Evolutionary conservation across 371 early-diverging fungal species (phyloP), one percentile per base, ranked within the genome.

Genomic region (Mortierella sp.): DNA sequence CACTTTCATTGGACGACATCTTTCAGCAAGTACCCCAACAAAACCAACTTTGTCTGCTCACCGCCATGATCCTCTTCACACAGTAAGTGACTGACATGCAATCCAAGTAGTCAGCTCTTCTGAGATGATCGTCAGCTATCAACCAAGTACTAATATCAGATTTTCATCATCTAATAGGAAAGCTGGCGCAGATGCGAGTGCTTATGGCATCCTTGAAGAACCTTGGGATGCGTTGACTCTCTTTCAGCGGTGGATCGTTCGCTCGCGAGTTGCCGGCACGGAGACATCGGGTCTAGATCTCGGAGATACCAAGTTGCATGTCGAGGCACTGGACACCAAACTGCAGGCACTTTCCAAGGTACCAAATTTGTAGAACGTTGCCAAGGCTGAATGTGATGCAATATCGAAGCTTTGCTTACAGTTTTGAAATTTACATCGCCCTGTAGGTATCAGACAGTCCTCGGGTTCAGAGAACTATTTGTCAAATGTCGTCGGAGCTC

Each of bases 171-270:
- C 6, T 24, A 68, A 68, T 75, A 84, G 84, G 60, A 84, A 80
- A 73, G 14, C 74, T 16, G 63, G 47, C 38, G 73, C 82, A 52
- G 86, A 86, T 8, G 14, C 42, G 3, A 58, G 48, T 42, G 10
- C 63, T 8, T 3, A 77, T 10, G 50, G 73, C 14, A 26, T 44
- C 21, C 79, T 70, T 19, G 55, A 74, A 1, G 82, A 79, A 5
- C 86, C 86, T 0, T 82, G 82, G 82, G 86, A 86, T 54, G 80
- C 86, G 70, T 44, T 82, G n/a, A 86, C 86, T 38, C 50, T 82
- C 21, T 80, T 86, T 31, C 86, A 86, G 52, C 57, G 86, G 44
- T 86, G 86, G 86, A 77, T 86, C 34, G 45, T 86, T n/a, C 86
- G 82, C 3, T 74, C 82, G 2, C 70, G 86, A 16, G 65, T 86